These are phyloP conservation scores for Euphorbia peplus DNA, from an alignment of 345 rosid genomes.

Conservation along the genomic window DNA sequence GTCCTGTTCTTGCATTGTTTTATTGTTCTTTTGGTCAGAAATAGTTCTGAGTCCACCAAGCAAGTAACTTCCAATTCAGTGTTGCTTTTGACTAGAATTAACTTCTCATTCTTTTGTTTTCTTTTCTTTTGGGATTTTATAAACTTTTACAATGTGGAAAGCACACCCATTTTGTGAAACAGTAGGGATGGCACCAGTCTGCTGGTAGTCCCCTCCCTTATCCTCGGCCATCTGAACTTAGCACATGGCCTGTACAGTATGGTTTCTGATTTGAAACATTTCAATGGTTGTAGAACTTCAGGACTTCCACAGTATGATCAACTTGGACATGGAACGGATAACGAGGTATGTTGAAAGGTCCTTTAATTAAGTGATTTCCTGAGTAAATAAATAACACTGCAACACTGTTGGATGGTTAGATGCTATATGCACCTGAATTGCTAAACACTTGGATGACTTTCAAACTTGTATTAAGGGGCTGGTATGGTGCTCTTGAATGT, in stretches of 20 bases:
- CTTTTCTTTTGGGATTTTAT: too few relatives aligned
- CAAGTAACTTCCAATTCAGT: not conserved
- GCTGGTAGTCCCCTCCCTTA: too few relatives aligned
- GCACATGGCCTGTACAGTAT: too few relatives aligned
- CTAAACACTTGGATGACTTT: slow-evolving; percentile 64
- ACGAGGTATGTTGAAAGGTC: slow-evolving; percentile 63
- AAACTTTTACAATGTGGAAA: too few relatives aligned
- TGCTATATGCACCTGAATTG: not conserved
- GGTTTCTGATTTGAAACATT: slow-evolving; percentile 22
- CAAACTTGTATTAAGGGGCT: slow-evolving; percentile 34
- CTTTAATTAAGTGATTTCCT: not conserved
- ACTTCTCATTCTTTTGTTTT: not conserved
- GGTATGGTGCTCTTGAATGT: slow-evolving; percentile 95
- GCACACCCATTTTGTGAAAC: too few relatives aligned
- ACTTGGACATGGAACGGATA: slow-evolving; percentile 99
- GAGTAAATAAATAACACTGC: not conserved
- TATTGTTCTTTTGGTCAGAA: not conserved
- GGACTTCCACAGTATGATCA: slow-evolving; percentile 99
- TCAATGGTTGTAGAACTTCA: slow-evolving; percentile 62
- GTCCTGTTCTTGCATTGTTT: not conserved
- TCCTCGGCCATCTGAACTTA: too few relatives aligned
- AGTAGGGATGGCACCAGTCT: too few relatives aligned
- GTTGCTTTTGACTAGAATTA: not conserved
- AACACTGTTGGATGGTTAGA: not conserved
- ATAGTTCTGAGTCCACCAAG: not conserved